Evolutionary conservation across 306 rosid genomes (phyloP).

Genomic region (Pterocarpus macrocarpus): DNA sequence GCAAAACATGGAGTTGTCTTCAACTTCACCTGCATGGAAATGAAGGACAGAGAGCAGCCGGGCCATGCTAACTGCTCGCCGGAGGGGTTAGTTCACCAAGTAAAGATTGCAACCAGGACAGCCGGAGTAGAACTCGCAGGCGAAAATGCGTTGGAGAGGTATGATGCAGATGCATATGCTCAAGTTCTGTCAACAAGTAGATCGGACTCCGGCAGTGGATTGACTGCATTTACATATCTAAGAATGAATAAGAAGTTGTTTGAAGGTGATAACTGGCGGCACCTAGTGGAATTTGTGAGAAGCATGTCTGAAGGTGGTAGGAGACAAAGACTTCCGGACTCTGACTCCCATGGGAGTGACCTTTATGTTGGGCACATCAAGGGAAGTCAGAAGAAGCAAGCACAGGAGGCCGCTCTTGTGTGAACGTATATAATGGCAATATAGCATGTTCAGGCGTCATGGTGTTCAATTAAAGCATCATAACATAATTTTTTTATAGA

Average conservation of each 20-base stretch:
- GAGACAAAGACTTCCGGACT: slow-evolving; percentile 57
- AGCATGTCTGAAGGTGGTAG: slow-evolving; percentile 83
- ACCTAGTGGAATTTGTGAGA: slow-evolving; percentile 76
- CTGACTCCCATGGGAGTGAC: slow-evolving; percentile 63
- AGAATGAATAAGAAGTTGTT: slow-evolving; percentile 90
- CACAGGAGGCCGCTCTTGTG: slow-evolving; percentile 58
- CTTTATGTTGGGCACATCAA: slow-evolving; percentile 76
- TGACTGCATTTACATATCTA: slow-evolving; percentile 82
- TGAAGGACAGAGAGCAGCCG: slow-evolving; percentile 88
- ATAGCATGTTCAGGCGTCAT: slow-evolving; percentile 34
- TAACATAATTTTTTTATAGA: slow-evolving; percentile 30
- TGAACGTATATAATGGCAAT: not conserved
- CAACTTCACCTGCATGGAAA: slow-evolving; percentile 98
- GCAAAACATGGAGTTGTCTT: slow-evolving; percentile 71
- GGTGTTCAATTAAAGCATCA: slow-evolving; percentile 47
- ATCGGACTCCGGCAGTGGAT: slow-evolving; percentile 70
- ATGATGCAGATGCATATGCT: slow-evolving; percentile 75
- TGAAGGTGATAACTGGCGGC: slow-evolving; percentile 82
- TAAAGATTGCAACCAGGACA: slow-evolving; percentile 68
- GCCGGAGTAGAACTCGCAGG: slow-evolving; percentile 84
- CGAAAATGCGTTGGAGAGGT: slow-evolving; percentile 93
- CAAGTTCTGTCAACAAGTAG: slow-evolving; percentile 80
- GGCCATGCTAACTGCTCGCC: slow-evolving; percentile 82
- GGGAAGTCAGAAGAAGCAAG: slow-evolving; percentile 49
- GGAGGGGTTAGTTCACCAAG: slow-evolving; percentile 86